Evolutionary conservation across 805 yeast species (phyloP), one percentile per base, ranked within the genome.

Genomic region (Ogataea neopini): DNA sequence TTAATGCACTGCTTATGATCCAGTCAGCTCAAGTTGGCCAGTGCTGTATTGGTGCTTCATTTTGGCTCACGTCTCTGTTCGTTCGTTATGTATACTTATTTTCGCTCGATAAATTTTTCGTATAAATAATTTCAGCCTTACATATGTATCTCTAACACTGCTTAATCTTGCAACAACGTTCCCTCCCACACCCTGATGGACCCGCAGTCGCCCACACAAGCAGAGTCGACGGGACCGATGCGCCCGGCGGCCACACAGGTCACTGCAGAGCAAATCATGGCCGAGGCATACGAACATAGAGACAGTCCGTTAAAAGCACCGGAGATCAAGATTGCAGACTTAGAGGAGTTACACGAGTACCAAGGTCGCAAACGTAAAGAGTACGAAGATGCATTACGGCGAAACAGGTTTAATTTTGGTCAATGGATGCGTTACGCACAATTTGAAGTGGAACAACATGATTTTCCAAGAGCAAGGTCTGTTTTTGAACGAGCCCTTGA

Each of bases 341-440:
- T 85, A 6, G 96, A 89, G 54, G 98, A 92, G 67, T 74, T 88
- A 14, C 74, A 77, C 39, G 92, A 88, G 54, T 76, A 69, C 49
- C 97, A 89, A 62, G 75, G 85, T 20, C 71, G 90, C 20, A 88
- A 86, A 56, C 71, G 99, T 50, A 76, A 78, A 28, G 96, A 88
- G 55, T 92, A 74, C 62, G 98, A 94, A 67, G 83, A 83, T 54
- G 95, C 91, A n/a, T 68, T 94, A 44, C 80, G 94, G 56, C 77
- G 94, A 55, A 92, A 92, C 62, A 71, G 96, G 49, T 77, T 85
- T 29, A 90, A 89, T 59, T 74, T 79, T 59, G 85, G 88, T 1
- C 96, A 90, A 62, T 94, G 98, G 97, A 75, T 88, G 62, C 73
- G 97, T 47, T 94, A 92, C 64, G 98, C 97, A 0, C 79, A 77